These are phyloP conservation scores for Porodaedalea pini DNA, from an alignment of 1,284 basidiomycete species.

Conservation along the genomic window DNA sequence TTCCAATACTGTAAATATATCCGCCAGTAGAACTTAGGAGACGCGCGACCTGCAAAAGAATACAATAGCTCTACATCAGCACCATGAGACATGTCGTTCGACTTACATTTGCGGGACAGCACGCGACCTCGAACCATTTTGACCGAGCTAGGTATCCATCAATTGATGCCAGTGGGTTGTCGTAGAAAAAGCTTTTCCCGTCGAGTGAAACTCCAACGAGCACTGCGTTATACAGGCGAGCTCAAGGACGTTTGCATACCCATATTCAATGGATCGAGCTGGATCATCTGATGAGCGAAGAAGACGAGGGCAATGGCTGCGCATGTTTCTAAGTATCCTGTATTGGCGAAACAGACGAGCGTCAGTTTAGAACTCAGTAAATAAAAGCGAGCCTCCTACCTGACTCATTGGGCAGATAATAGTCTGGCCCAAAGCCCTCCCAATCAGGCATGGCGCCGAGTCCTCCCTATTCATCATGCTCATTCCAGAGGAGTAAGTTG, in stretches of 20 bases:
- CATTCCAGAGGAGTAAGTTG: background rate
- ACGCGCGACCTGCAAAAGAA: slow-evolving; percentile 20
- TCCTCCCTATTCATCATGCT: slow-evolving; percentile 21
- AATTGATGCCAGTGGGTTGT: slow-evolving; percentile 26
- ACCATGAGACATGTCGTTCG: background rate
- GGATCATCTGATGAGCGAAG: slow-evolving; percentile 27
- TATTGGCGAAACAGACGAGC: background rate
- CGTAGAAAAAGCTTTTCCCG: slow-evolving; percentile 27
- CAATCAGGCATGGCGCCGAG: slow-evolving; percentile 25
- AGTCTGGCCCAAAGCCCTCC: slow-evolving; percentile 28
- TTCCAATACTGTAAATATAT: slow-evolving; percentile 23
- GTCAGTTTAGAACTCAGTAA: background rate
- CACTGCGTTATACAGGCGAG: slow-evolving; percentile 25
- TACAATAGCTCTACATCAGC: background rate
- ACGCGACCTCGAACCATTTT: slow-evolving; percentile 25
- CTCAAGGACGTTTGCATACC: slow-evolving; percentile 24
- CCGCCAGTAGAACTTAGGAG: slow-evolving; percentile 22
- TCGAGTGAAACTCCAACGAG: slow-evolving; percentile 26
- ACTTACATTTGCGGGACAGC: slow-evolving; percentile 25
- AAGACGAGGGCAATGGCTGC: slow-evolving; percentile 25
- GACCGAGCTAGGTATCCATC: slow-evolving; percentile 21
- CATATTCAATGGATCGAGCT: slow-evolving; percentile 19
- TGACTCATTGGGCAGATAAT: slow-evolving; percentile 26
- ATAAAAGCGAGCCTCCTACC: slow-evolving; percentile 13
- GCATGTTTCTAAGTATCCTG: slow-evolving; percentile 27